Evolutionary conservation across 2,329 filamentous ascomycete species (phyloP).

Genomic region (Botrytis squamosa): DNA sequence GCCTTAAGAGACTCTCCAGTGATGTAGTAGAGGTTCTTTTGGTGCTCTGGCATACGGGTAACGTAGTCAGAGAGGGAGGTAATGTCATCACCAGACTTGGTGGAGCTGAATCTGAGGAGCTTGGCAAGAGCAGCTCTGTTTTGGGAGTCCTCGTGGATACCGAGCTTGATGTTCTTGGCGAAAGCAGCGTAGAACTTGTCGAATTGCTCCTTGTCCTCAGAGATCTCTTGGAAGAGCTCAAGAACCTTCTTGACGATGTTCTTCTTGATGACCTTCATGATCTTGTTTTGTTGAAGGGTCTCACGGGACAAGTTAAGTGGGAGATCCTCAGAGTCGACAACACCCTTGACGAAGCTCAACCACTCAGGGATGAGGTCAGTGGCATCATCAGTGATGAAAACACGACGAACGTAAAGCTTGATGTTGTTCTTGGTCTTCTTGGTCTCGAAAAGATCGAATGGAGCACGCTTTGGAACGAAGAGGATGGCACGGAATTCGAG

Average conservation of each 20-base stretch:
- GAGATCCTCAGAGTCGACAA: slow-evolving; percentile 99
- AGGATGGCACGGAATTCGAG: slow-evolving; percentile 99
- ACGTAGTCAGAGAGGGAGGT: slow-evolving; percentile 97
- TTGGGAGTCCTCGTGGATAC: slow-evolving; percentile 99
- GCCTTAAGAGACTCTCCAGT: slow-evolving; percentile 99
- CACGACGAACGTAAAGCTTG: slow-evolving; percentile 99
- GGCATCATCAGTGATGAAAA: slow-evolving; percentile 99
- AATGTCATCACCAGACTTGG: slow-evolving; percentile 94
- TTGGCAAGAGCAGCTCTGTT: slow-evolving; percentile 92
- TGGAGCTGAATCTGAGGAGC: slow-evolving; percentile 98
- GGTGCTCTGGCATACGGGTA: slow-evolving; percentile 99
- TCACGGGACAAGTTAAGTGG: slow-evolving; percentile 99
- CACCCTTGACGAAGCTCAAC: slow-evolving; percentile 99
- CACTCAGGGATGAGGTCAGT: slow-evolving; percentile 99
- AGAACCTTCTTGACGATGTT: slow-evolving; percentile 99
- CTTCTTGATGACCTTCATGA: slow-evolving; percentile 99
- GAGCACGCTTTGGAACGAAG: slow-evolving; percentile 98
- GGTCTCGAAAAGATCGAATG: slow-evolving; percentile 99
- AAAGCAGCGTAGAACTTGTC: slow-evolving; percentile 99
- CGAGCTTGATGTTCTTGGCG: slow-evolving; percentile 99
- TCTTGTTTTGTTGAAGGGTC: slow-evolving; percentile 99
- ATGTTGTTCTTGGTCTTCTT: slow-evolving; percentile 99
- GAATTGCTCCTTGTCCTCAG: slow-evolving; percentile 99
- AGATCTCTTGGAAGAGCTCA: slow-evolving; percentile 98
- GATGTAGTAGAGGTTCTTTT: slow-evolving; percentile 99